Base-by-base conservation (phyloP, 345 rosid species). In the Eucalyptus brandiana region DNA sequence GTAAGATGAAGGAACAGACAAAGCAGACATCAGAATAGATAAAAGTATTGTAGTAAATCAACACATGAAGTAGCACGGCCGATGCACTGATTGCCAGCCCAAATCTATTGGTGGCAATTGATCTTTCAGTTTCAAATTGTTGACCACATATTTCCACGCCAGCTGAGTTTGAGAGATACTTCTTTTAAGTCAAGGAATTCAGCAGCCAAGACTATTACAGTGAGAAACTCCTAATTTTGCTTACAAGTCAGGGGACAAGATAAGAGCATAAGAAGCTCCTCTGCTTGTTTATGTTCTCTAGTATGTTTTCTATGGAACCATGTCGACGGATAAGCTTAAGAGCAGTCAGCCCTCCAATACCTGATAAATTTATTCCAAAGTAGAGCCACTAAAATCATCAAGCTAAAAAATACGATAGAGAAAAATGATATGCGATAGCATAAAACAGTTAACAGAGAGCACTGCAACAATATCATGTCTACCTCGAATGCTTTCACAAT, bases 401-500 rank as follows among this genome's bases (percentile, higher is more conserved):
- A 58, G 6, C 32, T 14, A 60, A 37, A 53, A 87, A 1, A 32
- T 37, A 53, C 5, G 1, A 47, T 18, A 45, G 34, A 24, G 51
- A 2, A 1, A 4, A 2, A 49, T 37, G 56, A 11, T 15, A 49
- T 37, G 30, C 12, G 8, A 34, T n/a, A 48, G n/a, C 30, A 50
- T 12, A 9, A 88, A 91, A 56, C 42, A 37, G 85, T 65, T 54
- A 32, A 30, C 48, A 53, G 93, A 53, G 93, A 28, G 32, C 32
- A 28, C 17, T 13, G 32, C 32, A 28, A 60, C 2, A 28, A 60
- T 28, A 60, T 60, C 69, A 60, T 4, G 3, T 28, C 69, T 3
- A 97, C 99, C 99, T 92, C 95, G 93, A 90, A 97, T 97, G 94
- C 96, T 97, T 88, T 97, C 98, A 93, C 99, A 97, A 89, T 97